These are phyloP conservation scores for Claviceps sp. DNA, from an alignment of 2,329 filamentous ascomycete genomes.

Conservation along the genomic window DNA sequence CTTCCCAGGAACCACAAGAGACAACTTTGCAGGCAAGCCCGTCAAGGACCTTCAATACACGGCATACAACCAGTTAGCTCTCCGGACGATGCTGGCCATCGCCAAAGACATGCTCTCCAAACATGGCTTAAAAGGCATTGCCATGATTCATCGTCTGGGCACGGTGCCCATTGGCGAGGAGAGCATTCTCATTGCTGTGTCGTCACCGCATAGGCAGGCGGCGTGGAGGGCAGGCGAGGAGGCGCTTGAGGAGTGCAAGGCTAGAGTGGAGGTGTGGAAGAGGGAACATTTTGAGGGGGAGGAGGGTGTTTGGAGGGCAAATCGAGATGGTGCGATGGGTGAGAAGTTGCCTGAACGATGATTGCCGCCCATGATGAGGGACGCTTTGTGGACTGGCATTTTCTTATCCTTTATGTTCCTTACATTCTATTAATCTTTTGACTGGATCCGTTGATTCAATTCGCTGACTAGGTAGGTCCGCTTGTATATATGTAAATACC, in stretches of 20 bases:
- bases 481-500: too few relatives aligned
- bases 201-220: constrained; percentile 66
- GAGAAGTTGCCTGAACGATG: constrained; percentile 23
- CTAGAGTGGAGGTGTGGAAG: constrained; percentile 89
- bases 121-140: constrained; percentile 57
- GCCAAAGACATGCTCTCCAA: constrained; percentile 40
- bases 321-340: constrained; percentile 57
- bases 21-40: constrained; percentile 57
- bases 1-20: constrained; percentile 55
- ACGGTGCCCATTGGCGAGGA: constrained; percentile 83
- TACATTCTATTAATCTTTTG: too few relatives aligned
- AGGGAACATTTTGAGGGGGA: constrained; percentile 71
- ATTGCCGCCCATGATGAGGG: too few relatives aligned
- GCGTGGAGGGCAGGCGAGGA: constrained; percentile 86
- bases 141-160: constrained; percentile 74
- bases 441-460: too few relatives aligned
- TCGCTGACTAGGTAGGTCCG: too few relatives aligned
- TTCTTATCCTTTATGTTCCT: too few relatives aligned
- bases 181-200: constrained; percentile 81
- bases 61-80: constrained; percentile 57
- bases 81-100: constrained; percentile 55
- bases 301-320: constrained; percentile 76
- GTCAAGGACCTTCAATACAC: constrained; percentile 65
- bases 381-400: too few relatives aligned
- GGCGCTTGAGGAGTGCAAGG: constrained; percentile 76